Evolutionary conservation across 257 asterid species (phyloP).

Genomic region (Nicotiana undulata): DNA sequence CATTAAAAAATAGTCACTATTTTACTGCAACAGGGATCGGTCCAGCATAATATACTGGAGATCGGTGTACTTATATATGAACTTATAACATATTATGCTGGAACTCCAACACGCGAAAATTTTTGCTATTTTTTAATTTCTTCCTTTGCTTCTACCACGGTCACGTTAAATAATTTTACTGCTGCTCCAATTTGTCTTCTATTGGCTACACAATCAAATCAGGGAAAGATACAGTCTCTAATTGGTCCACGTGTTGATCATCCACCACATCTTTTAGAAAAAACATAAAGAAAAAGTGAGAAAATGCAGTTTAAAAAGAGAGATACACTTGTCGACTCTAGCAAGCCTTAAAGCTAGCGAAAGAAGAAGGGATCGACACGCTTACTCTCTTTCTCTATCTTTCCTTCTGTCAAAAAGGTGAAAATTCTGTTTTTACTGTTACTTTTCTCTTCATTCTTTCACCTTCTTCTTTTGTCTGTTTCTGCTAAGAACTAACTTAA

Average conservation of each 20-base stretch:
- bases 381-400: constrained; percentile 20
- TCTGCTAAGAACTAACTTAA: neutral
- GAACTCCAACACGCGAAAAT: no score
- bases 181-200: no score
- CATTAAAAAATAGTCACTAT: no score
- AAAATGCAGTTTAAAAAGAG: neutral
- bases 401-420: constrained; percentile 23
- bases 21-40: no score
- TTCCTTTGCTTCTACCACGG: no score
- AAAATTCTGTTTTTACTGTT: neutral
- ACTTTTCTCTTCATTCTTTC: neutral
- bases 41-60: no score
- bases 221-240: neutral
- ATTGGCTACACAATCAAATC: constrained; percentile 7
- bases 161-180: no score
- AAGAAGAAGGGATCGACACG: constrained; percentile 73
- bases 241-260: constrained; percentile 43
- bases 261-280: neutral
- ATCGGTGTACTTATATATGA: no score
- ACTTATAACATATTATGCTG: no score
- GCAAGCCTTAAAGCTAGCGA: constrained; percentile 35
- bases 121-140: no score
- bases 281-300: neutral
- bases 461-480: neutral
- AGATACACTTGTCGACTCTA: constrained; percentile 77